Base-by-base conservation (phyloP, 2,329 filamentous ascomycete species). In the Microsporum audouinii region DNA sequence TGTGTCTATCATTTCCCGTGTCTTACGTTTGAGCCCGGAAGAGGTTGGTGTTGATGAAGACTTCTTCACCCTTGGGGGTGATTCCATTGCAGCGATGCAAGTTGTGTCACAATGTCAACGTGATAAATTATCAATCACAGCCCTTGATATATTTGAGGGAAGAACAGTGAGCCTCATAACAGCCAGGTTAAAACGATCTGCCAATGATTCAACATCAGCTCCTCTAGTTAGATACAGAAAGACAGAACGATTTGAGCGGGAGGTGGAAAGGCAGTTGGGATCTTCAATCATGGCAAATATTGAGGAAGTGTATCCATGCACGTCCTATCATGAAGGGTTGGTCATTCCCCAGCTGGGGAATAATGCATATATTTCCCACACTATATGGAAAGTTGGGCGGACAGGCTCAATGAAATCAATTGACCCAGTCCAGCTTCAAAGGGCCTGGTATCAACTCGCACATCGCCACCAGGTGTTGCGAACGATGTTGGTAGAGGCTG, bases 71-170 rank as follows among this genome's bases (percentile, higher is more conserved):
- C 57, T 62, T 33, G 73, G 73, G 33, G 73, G 73, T 4, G 73
- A 75, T 62, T 75, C 73, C 45, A 74, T 75, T 38, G 71, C 70
- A 39, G 73, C 72, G 47, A 75, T 75, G 72, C 67, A 63, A 34
- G 63, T 71, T 5, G 68, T 68, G 14, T 53, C 63, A 31, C 47
- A 55, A 10, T 64, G 63, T 43, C 58, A 53, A 14, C 34, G 59
- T 17, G 59, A 63, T 8, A 51, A 51, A 5, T 29, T 64, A 8
- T 53, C 29, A 29, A 34, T 64, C 14, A 63, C 61, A 2, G 27
- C 57, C 2, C 10, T 43, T 6, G 63, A 64, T 41, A 62, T 64
- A 14, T 61, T 64, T 45, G 58, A 61, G 14, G 45, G 33, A 10
- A 64, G 59, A 36, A 61, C 61, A 8, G 59, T 64, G 1, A 39